Evolutionary conservation across 2,329 filamentous ascomycete genomes (phyloP).

Genomic region (Pseudopyricularia javanii): DNA sequence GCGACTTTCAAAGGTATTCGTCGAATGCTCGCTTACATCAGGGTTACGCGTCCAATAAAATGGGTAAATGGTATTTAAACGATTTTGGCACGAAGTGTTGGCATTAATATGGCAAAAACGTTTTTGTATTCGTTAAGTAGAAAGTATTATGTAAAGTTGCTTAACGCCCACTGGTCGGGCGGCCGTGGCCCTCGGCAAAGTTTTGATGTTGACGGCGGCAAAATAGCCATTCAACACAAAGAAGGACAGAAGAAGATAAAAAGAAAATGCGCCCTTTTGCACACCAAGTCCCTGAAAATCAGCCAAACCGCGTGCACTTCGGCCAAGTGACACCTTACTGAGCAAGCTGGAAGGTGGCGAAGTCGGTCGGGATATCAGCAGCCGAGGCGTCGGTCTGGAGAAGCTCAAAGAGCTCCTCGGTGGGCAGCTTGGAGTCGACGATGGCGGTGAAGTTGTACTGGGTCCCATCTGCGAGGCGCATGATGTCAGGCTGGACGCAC

Average conservation of each 20-base stretch:
- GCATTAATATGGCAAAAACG: too few relatives aligned
- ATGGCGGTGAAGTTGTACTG: constrained; percentile 3
- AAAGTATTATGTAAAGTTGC: not conserved
- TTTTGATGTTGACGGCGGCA: not conserved
- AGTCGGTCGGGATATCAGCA: not conserved
- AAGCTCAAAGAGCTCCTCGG: not conserved
- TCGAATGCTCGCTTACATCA: too few relatives aligned
- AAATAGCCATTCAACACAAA: not conserved
- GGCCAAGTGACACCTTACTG: not conserved
- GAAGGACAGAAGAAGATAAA: not conserved
- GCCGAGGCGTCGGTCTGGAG: not conserved
- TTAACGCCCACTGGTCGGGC: not conserved
- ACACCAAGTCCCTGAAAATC: not conserved
- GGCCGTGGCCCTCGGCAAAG: not conserved
- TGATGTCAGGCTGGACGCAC: not conserved
- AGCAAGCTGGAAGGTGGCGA: not conserved
- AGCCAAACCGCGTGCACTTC: too few relatives aligned
- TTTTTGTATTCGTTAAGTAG: too few relatives aligned
- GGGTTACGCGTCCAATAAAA: too few relatives aligned
- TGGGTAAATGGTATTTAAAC: too few relatives aligned
- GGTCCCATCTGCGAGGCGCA: constrained; percentile 1
- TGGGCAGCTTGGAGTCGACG: not conserved
- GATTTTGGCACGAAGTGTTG: too few relatives aligned
- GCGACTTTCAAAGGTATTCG: too few relatives aligned
- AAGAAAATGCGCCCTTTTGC: not conserved